Conservation (phyloP, 805 yeast genomes). For the Ogataea minuta region DNA sequence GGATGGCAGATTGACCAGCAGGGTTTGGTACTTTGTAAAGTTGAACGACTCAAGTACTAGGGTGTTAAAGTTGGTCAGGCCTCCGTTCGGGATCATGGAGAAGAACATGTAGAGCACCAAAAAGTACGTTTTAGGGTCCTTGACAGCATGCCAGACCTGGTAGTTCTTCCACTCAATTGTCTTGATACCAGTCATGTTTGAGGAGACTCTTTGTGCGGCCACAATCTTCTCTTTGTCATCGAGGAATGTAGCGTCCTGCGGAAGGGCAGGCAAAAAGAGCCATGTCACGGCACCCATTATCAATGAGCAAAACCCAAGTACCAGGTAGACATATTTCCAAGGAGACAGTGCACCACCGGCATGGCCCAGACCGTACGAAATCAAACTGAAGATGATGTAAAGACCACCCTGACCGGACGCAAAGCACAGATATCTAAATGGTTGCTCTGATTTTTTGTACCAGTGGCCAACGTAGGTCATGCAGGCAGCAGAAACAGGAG, state of each 20-base stretch:
- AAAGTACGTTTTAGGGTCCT: conserved; percentile 25
- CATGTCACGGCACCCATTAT: conserved; percentile 18
- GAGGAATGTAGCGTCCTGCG: conserved; percentile 43
- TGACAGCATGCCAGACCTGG: conserved; percentile 23
- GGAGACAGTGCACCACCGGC: conserved; percentile 42
- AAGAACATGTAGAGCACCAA: conserved; percentile 22
- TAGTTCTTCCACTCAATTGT: conserved; percentile 27
- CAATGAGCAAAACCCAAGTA: conserved; percentile 57
- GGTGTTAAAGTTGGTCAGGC: conserved; percentile 29
- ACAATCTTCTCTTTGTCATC: conserved; percentile 37
- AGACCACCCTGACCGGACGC: conserved; percentile 43
- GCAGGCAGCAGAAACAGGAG: conserved; percentile 55
- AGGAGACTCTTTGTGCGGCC: conserved; percentile 7
- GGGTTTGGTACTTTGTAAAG: conserved; percentile 16
- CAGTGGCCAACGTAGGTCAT: conserved; percentile 55
- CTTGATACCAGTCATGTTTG: conserved; percentile 12
- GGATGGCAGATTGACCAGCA: conserved; percentile 18
- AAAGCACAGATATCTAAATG: conserved; percentile 35
- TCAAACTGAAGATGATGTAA: conserved; percentile 45
- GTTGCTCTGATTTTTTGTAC: conserved; percentile 49
- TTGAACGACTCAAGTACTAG: conserved; percentile 24
- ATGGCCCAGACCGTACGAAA: conserved; percentile 64
- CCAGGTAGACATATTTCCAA: conserved; percentile 60
- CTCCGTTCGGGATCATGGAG: conserved; percentile 33
- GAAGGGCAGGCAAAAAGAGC: conserved; percentile 38